Evolutionary conservation across 371 early-diverging fungal genomes (phyloP).

Genomic region (Gilbertella persicaria): DNA sequence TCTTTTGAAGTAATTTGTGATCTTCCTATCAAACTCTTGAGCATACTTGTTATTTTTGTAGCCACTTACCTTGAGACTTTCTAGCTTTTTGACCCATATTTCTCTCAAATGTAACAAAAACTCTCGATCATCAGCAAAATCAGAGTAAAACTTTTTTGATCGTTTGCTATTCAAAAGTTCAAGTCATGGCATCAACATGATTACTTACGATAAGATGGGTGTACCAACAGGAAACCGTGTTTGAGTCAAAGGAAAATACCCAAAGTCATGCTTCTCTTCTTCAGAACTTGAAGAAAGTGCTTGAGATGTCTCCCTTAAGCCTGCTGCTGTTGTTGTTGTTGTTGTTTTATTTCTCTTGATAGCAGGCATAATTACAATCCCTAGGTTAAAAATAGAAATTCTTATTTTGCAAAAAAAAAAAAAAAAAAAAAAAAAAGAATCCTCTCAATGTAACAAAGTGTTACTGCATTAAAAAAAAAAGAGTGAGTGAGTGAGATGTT

Average conservation of each 20-base stretch:
- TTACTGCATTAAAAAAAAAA: not conserved
- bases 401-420: not conserved
- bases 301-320: not conserved
- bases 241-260: conserved; percentile 6
- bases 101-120: conserved; percentile 7
- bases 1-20: conserved; percentile 9
- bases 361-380: not conserved
- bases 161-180: no score
- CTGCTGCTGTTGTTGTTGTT: not conserved
- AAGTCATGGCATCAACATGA: no score
- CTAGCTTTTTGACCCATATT: conserved; percentile 10
- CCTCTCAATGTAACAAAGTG: not conserved
- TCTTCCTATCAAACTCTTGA: conserved; percentile 7
- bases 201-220: conserved; percentile 5
- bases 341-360: no score
- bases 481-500: no score
- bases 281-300: not conserved
- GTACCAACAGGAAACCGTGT: conserved; percentile 13
- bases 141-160: conserved; percentile 9
- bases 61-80: conserved; percentile 10
- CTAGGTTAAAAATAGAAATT: no score
- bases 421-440: conserved; percentile 5
- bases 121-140: conserved; percentile 9
- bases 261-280: not conserved
- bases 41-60: not conserved